Conservation (phyloP, 148 eudicot species). For the Diospyros lotus region DNA sequence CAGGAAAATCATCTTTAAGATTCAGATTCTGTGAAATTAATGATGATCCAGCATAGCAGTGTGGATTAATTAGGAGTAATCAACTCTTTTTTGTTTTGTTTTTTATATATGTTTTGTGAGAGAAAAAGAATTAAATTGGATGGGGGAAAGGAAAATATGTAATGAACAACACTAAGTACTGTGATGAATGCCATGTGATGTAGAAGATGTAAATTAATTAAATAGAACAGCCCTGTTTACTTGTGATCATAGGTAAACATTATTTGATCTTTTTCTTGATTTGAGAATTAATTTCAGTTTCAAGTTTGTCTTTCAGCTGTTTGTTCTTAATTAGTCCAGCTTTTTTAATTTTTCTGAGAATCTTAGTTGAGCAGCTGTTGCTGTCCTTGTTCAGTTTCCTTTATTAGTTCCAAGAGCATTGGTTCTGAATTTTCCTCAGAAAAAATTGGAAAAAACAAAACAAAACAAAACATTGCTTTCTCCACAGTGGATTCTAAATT, state of each 20-base stretch:
- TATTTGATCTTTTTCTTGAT: not conserved
- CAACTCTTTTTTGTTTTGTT: not conserved
- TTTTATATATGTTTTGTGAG: not conserved
- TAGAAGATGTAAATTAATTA: slow-evolving; percentile 10
- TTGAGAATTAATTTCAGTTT: not conserved
- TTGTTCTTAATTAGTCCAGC: no score
- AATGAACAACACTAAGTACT: not conserved
- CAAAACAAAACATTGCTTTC: no score
- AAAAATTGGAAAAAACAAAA: no score
- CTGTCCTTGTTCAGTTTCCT: no score
- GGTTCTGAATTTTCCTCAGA: no score
- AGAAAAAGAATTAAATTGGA: slow-evolving; percentile 5
- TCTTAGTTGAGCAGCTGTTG: no score
- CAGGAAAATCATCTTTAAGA: slow-evolving; percentile 44
- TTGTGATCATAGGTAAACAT: not conserved
- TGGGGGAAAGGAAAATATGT: slow-evolving; percentile 23
- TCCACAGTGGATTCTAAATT: no score
- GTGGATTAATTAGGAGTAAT: no score
- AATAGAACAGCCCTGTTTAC: not conserved
- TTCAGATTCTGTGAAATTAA: slow-evolving; percentile 24
- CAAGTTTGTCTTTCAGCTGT: not conserved
- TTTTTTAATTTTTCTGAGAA: no score
- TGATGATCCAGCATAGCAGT: not conserved
- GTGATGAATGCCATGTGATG: not conserved
- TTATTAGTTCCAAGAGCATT: no score